Evolutionary conservation across 2,329 filamentous ascomycete species (phyloP), one percentile per base, ranked within the genome.

Genomic region (Ophiostoma tasmaniense): DNA sequence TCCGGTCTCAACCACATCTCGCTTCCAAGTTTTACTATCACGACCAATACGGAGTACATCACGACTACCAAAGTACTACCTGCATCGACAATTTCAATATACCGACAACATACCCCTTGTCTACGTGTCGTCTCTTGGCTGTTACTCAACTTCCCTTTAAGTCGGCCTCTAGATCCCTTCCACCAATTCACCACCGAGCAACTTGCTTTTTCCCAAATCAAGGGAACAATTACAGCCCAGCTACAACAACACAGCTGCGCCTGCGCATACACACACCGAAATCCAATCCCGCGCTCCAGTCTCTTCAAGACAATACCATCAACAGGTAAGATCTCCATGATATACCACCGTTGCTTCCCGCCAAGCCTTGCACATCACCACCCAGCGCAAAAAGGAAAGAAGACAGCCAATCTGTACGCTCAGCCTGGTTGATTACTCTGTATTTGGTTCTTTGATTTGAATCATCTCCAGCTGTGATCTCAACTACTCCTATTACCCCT

Each of bases 331-430:
- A 61, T 61, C 50, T 25, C 25, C 55, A 17, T 61, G 7, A 45
- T 45, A 20, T 45, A n/a, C 42, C 20, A 28, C 22, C 55, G 55
- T 61, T 55, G 50, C 25, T 61, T 28, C 14, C 55, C 55, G 55
- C 55, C 55, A 61, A 61, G 55, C 55, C 55, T 30, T 61, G 55
- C 55, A 30, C 55, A 61, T 33, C 55, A 61, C 55, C n/a, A 61
- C 55, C 25, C 55, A 61, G 55, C 55, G 30, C 55, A 61, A 25
- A 55, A 55, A 61, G 55, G 55, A 61, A 61, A 30, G 25, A 61
- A 30, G n/a, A 61, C 55, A 61, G 55, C 5, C 55, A 61, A 61
- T 61, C 55, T 59, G 13, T 55, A 20, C 7, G 10, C 11, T 28
- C 22, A 22, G 50, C 45, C n/a, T 20, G 45, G 17, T 33, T 33